These are phyloP conservation scores for Candolleomyces eurysporus DNA, from an alignment of 768 basidiomycete species.

Conservation along the genomic window DNA sequence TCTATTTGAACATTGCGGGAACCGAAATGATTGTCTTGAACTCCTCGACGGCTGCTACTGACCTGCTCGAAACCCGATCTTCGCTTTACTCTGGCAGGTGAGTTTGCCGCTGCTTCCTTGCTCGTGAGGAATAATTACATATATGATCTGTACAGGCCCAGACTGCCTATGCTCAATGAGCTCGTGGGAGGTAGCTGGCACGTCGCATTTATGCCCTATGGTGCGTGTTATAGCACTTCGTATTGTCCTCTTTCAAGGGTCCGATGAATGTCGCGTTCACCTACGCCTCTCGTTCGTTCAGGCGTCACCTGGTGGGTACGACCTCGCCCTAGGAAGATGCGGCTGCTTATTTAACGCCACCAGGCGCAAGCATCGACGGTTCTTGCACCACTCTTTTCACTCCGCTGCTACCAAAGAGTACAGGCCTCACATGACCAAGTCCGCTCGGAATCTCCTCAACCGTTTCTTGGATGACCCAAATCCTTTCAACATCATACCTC, in stretches of 20 bases:
- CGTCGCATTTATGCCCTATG: slow-evolving; percentile 30
- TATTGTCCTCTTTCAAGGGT: background rate
- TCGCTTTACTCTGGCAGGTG: slow-evolving; percentile 31
- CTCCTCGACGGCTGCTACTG: slow-evolving; percentile 28
- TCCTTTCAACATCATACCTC: background rate
- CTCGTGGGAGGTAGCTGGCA: slow-evolving; percentile 25
- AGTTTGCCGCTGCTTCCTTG: background rate
- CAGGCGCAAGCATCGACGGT: slow-evolving; percentile 32
- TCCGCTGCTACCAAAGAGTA: slow-evolving; percentile 21
- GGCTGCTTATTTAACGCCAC: too few relatives aligned
- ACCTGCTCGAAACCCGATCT: slow-evolving; percentile 39
- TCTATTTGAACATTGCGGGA: slow-evolving; percentile 23
- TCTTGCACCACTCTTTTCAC: slow-evolving; percentile 32
- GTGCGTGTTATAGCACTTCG: background rate
- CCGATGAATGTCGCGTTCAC: background rate
- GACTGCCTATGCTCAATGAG: slow-evolving; percentile 19
- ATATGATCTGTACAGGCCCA: slow-evolving; percentile 4
- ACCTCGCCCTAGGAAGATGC: background rate
- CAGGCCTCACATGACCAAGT: slow-evolving; percentile 21
- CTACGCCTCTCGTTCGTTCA: slow-evolving; percentile 1
- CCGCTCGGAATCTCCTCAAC: slow-evolving; percentile 26
- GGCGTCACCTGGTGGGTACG: slow-evolving; percentile 17
- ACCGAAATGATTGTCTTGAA: slow-evolving; percentile 26
- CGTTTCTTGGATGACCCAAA: slow-evolving; percentile 24
- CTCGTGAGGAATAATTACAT: too few relatives aligned